Evolutionary conservation across 2,329 filamentous ascomycete species (phyloP), one percentile per base, ranked within the genome.

Genomic region (Beauveria rudraprayagi): DNA sequence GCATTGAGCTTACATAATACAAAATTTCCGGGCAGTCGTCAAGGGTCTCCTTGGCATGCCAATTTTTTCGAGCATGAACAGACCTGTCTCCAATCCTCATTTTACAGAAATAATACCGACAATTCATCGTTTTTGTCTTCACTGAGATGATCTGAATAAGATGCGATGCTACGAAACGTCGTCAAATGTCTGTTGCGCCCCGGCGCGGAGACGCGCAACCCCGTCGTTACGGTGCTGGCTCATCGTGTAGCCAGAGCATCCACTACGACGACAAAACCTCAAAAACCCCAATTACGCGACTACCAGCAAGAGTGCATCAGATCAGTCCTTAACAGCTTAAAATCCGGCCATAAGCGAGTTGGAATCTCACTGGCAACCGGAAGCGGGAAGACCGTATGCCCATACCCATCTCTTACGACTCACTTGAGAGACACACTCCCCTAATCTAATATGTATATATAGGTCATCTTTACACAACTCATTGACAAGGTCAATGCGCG

Each of bases 391-490:
- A 97, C 92, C 8, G 91, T 90, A 73, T 63, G 80, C 67, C 37
- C 37, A 6, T 24, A 24, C 8, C 4, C 26, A 19, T 50, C n/a
- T 60, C 22, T 61, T 64, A 63, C 69, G 24, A 19, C 44, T 37
- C 34, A 37, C 14, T 14, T 37, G 14, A 37, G 63, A 44, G 5
- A 16, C 8, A 5, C 14, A 26, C 19, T 5, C 55, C 34, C 57
- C 17, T 59, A 54, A 50, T 63, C 55, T 47, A 8, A n/a, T 28
- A 19, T 24, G 11, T 7, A 8, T 43, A 24, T 17, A 26, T 66
- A 91, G 89, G 87, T 99, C 70, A 92, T 99, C 67, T 99, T 99
- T 76, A 97, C 93, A 14, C 92, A 96, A 71, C 82, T 99, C 51
- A 96, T 99, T 64, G 86, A 90, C 68, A 88, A 90, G 62, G 80